Conservation (phyloP, 2,329 filamentous ascomycete species). For the Epichloe sp. region DNA sequence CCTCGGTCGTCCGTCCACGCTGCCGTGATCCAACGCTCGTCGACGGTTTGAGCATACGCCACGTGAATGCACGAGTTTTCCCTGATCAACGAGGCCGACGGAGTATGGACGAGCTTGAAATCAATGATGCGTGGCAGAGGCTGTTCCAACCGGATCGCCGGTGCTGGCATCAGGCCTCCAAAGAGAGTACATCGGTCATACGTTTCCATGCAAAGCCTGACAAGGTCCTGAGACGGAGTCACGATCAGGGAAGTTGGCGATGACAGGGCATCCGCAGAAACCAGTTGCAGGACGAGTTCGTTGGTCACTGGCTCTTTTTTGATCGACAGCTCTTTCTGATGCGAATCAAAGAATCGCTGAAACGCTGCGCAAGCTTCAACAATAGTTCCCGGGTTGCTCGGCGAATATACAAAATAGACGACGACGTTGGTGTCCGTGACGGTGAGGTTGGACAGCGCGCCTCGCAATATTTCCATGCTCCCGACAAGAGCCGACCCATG, state of each 20-base stretch:
- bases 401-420: slow-evolving; percentile 63
- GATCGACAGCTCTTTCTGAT: slow-evolving; percentile 30
- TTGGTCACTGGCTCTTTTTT: slow-evolving; percentile 33
- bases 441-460: slow-evolving; percentile 29
- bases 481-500: slow-evolving; percentile 33
- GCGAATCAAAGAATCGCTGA: slow-evolving; percentile 53
- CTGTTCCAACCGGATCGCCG: slow-evolving; percentile 61
- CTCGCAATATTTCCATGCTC: slow-evolving; percentile 34
- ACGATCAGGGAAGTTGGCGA: slow-evolving; percentile 49
- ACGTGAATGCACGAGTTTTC: slow-evolving; percentile 74
- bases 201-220: slow-evolving; percentile 55
- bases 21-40: slow-evolving; percentile 65
- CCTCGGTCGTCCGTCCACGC: slow-evolving; percentile 74
- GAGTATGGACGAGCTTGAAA: slow-evolving; percentile 56
- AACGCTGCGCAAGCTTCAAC: slow-evolving; percentile 63
- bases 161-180: slow-evolving; percentile 44
- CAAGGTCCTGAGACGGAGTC: slow-evolving; percentile 46
- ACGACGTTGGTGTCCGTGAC: slow-evolving; percentile 50
- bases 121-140: slow-evolving; percentile 57
- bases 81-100: slow-evolving; percentile 59
- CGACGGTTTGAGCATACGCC: slow-evolving; percentile 62
- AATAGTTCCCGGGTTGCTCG: slow-evolving; percentile 45
- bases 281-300: slow-evolving; percentile 65
- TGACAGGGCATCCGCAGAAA: slow-evolving; percentile 56
- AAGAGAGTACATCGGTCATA: slow-evolving; percentile 61